Evolutionary conservation across 2,329 filamentous ascomycete genomes (phyloP), one percentile per base, ranked within the genome.

Genomic region (Kalaharituber pfeilii): DNA sequence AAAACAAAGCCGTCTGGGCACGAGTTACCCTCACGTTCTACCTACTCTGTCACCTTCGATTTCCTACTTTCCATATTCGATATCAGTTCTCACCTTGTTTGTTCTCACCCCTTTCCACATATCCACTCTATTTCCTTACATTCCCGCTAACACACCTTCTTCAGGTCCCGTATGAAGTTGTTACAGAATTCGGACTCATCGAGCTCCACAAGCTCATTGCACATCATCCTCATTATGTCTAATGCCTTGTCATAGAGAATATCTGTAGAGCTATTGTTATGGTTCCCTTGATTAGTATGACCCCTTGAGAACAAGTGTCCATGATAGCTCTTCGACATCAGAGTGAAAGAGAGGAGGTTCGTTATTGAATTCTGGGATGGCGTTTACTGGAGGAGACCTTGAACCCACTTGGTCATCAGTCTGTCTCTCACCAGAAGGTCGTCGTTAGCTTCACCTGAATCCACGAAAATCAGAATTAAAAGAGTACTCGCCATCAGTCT

Each of bases 321-420:
- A 79, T 78, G 5, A 80, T 82, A n/a, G n/a, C 18, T 81, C 76
- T 56, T 78, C 73, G 52, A 93, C 76, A 2, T 76, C 73, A 1
- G 75, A 70, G 1, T 82, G 70, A 26, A 80, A 75, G 5, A 78
- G 74, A n/a, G 0, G 82, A 74, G 1, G 71, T 69, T 1, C 73
- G 86, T 66, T n/a, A n/a, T 88, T 93, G 76, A 94, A 95, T 56
- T 89, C 85, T 0, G 91, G 87, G 4, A 96, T 79, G 1, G 88
- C 79, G 59, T 96, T n/a, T 96, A 9, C 82, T 75, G 0, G 76
- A 66, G 7, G 78, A 75, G 54, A 84, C 79, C 45, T 71, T 73
- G 45, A 33, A n/a, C 42, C 36, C 49, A 61, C 56, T 29, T 60
- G 53, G 13, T 53, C 50, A 33, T 60, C 58, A 20, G 59, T 22